Percentiles rank a stretch among this genome's conserved stretches.
These are phyloP conservation scores for Colletotrichum kahawae DNA, from an alignment of 2,329 filamentous ascomycete genomes.

Conservation along the genomic window DNA sequence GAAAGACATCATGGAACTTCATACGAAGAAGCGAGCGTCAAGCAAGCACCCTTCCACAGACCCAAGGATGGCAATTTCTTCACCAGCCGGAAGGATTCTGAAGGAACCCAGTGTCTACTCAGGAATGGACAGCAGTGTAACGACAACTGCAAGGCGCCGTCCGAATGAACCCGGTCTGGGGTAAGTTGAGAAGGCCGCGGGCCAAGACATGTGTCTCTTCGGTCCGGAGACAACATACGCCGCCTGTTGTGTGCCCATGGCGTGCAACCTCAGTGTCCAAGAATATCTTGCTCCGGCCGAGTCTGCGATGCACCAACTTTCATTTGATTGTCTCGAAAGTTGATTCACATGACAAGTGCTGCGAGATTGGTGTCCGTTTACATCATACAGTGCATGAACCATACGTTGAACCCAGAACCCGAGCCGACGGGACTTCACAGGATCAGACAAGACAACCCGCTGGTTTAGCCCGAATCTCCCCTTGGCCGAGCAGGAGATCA, in stretches of 20 bases:
- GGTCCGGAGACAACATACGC: neutral
- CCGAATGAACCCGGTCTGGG: neutral
- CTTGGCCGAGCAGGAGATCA: neutral
- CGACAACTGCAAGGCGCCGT: neutral
- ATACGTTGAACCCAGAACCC: neutral
- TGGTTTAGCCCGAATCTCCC: neutral
- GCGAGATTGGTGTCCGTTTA: neutral
- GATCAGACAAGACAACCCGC: neutral
- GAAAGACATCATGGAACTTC: neutral
- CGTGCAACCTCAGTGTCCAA: constrained; percentile 1
- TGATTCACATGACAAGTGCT: neutral
- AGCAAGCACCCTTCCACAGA: neutral
- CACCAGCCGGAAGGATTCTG: neutral
- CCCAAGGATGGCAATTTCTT: neutral
- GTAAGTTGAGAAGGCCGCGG: neutral
- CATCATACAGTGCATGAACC: neutral
- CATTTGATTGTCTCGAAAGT: neutral
- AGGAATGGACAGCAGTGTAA: neutral
- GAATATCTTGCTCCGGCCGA: constrained; percentile 8
- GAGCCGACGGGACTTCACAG: neutral
- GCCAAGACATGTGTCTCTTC: constrained; percentile 10
- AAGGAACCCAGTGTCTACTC: neutral
- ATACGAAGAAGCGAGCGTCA: neutral
- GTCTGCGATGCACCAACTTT: neutral
- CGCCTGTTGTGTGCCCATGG: neutral